Evolutionary conservation across 768 basidiomycete species (phyloP), one percentile per base, ranked within the genome.

Genomic region (Mycena alexandri): DNA sequence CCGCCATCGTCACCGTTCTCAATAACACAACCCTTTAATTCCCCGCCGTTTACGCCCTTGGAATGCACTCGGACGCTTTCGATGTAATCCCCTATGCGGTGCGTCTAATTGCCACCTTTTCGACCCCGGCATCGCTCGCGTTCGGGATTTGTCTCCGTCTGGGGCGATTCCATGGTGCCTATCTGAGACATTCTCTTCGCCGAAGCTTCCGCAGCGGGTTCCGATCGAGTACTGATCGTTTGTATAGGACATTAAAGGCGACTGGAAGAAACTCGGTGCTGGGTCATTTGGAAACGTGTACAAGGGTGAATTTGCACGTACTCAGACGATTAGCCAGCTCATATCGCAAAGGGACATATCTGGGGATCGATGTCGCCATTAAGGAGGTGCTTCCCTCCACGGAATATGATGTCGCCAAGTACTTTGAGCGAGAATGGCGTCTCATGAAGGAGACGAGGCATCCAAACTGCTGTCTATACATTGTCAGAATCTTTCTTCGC

Each of bases 361-460:
- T 99, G 41, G 98, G 98, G 10, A 94, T 98, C 71, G 94, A 98
- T 70, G 93, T 98, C 41, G 96, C 96, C 38, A 94, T 98, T 79
- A 98, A 98, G 79, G 96, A 99, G 80, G 95, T 99, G 4, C 84
- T 98, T 10, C 95, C 95, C 0, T 95, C 93, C 22, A 92, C 81
- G 7, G 94, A 93, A 64, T 98, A 98, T 79, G 95, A 98, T 73
- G 95, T 98, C 41, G 87, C 91, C 73, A 99, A 99, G 80, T 99
- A 99, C 82, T 97, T 99, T 77, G 94, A 97, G 75, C 88, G 97
- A n/a, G 97, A 99, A 85, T 98, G 96, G 94, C 87, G 94, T 34
- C 87, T 99, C 34, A 98, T 98, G 95, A 95, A 95, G 85, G 87
- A 74, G 67, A 79, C 72, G 1, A 41, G 22, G 21, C 42, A 60